These are phyloP conservation scores for Rhizoclosmatium sp. DNA, from an alignment of 192 early-diverging fungal genomes.

Conservation along the genomic window DNA sequence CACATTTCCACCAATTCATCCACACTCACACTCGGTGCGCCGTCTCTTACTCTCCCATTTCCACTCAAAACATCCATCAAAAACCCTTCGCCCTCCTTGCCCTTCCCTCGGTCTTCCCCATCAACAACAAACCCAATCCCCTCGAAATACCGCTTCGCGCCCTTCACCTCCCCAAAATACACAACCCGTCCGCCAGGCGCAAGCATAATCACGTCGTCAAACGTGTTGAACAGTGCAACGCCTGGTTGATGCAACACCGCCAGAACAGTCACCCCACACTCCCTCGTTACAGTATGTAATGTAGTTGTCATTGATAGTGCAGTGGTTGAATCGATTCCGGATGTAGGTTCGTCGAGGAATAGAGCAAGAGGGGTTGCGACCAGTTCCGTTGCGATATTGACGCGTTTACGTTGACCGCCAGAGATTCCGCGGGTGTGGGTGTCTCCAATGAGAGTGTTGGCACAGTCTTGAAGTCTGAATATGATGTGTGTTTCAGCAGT, in stretches of 20 bases:
- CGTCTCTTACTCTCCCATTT: background rate
- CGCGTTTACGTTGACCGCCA: slow-evolving; percentile 81
- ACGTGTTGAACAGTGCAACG: slow-evolving; percentile 74
- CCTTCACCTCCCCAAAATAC: slow-evolving; percentile 43
- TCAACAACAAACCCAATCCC: background rate
- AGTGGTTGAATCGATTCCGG: slow-evolving; percentile 76
- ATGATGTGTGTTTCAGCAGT: background rate
- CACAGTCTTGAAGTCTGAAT: slow-evolving; percentile 33
- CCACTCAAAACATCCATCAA: slow-evolving; percentile 51
- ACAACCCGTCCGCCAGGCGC: slow-evolving; percentile 70
- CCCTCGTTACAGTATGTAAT: slow-evolving; percentile 76
- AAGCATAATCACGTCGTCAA: slow-evolving; percentile 78
- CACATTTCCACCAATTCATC: slow-evolving; percentile 26
- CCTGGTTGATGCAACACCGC: slow-evolving; percentile 86
- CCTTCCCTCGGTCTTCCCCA: background rate
- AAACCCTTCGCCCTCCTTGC: slow-evolving; percentile 44
- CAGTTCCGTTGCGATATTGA: slow-evolving; percentile 85
- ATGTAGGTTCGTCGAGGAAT: slow-evolving; percentile 89
- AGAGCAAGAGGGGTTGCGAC: slow-evolving; percentile 79
- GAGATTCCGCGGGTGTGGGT: slow-evolving; percentile 81
- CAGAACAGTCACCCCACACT: slow-evolving; percentile 58
- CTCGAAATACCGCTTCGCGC: slow-evolving; percentile 40
- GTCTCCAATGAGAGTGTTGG: slow-evolving; percentile 65
- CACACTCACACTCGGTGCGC: background rate
- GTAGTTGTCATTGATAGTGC: slow-evolving; percentile 74